Base-by-base conservation (phyloP, 2,329 filamentous ascomycete species). In the Exophiala aquamarina region DNA sequence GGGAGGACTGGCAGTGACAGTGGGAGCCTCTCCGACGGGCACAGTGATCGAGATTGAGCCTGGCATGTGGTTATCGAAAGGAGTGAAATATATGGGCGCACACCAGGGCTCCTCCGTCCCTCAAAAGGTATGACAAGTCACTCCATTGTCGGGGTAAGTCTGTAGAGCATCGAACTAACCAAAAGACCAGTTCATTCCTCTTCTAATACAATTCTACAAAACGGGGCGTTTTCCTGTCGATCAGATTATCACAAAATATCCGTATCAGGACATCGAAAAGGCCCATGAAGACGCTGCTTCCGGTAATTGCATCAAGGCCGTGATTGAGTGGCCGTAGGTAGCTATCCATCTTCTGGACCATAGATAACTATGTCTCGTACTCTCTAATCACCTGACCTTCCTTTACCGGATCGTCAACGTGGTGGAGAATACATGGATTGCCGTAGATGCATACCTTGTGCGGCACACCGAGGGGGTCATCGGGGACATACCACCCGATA, bases 141-240 rank as follows among this genome's bases (percentile, higher is more conserved):
- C n/a, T 17, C n/a, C 18, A n/a, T n/a, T n/a, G n/a, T n/a, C n/a
- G n/a, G n/a, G n/a, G n/a, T n/a, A n/a, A n/a, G n/a, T n/a, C n/a
- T n/a, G 8, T 44, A n/a, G 6, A 14, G 19, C 29, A 21, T 19
- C 26, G n/a, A 4, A 4, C 17, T 8, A 11, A 19, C n/a, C n/a
- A n/a, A n/a, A n/a, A n/a, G n/a, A n/a, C n/a, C 41, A 52, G 45
- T 49, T 52, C 14, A 5, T 52, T 9, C 49, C 49, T 18, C 23
- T 23, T 4, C 37, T 52, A n/a, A 6, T 52, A 8, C 32, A 44
- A 14, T 41, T 47, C 18, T 40, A 42, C 26, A 26, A 31, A 17
- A 64, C 72, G 29, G 73, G 73, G 4, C 67, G 62, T 47, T 71
- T 77, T 32, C 73, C 73, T 0, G 61, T 75, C 33, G 66, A 75